Evolutionary conservation across 164 flowering plant genomes (phyloP).

Genomic region (Stephania japonica): DNA sequence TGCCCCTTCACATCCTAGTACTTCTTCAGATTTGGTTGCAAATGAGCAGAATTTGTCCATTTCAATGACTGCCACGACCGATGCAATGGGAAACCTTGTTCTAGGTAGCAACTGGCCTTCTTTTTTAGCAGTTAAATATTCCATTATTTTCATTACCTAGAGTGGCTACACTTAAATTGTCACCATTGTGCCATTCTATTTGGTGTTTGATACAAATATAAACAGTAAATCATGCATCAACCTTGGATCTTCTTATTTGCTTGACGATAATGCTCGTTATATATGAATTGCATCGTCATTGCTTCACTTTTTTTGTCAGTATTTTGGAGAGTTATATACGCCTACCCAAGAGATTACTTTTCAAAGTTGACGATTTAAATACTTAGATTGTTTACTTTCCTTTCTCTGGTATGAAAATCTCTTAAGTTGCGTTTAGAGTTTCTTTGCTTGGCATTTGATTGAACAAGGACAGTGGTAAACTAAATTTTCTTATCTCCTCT

Average conservation of each 20-base stretch:
- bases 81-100: slow-evolving; percentile 63
- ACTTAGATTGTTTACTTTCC: too few species aligned
- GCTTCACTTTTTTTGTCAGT: too few species aligned
- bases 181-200: not conserved
- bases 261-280: too few species aligned
- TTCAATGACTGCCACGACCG: slow-evolving; percentile 89
- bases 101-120: slow-evolving; percentile 45
- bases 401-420: too few species aligned
- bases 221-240: not conserved
- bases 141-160: not conserved
- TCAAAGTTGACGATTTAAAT: too few species aligned
- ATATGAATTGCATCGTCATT: too few species aligned
- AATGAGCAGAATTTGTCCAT: slow-evolving; percentile 47
- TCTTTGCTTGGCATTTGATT: not conserved
- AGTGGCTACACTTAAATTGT: not conserved
- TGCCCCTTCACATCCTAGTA: slow-evolving; percentile 10
- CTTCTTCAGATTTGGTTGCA: slow-evolving; percentile 20
- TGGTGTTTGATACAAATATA: not conserved
- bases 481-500: not conserved
- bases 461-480: too few species aligned
- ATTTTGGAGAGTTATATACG: too few species aligned
- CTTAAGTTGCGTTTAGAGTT: too few species aligned
- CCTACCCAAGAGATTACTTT: too few species aligned
- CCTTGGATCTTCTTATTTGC: not conserved
- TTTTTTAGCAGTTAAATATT: slow-evolving; percentile 7